phyloP scores from a whole-genome alignment of 164 flowering plant species.

The Annona cherimola region DNA sequence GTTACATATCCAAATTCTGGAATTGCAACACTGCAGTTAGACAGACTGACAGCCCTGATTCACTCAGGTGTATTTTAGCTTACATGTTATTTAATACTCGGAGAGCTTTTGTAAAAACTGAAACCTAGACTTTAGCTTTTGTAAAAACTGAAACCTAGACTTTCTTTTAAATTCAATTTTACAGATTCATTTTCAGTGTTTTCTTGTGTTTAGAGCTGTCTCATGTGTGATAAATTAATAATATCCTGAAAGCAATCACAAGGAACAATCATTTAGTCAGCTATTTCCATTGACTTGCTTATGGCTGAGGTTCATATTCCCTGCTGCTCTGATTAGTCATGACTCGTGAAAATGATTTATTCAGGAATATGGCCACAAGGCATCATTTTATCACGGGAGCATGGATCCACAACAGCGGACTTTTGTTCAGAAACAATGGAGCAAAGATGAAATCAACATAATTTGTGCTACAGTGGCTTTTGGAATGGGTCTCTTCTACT shows the following conservation, averaged over 20 bases:
- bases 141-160: too few species aligned
- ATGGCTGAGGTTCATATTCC: neutral
- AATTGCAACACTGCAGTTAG: too few species aligned
- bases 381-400: conserved; percentile 94
- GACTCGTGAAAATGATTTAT: neutral
- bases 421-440: conserved; percentile 88
- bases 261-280: neutral
- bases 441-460: conserved; percentile 91
- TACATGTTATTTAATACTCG: too few species aligned
- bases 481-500: conserved; percentile 78
- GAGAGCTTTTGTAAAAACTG: too few species aligned
- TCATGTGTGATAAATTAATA: neutral
- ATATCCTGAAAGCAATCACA: too few species aligned
- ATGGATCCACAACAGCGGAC: conserved; percentile 85
- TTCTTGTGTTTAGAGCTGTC: neutral
- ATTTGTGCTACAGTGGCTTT: conserved; percentile 99
- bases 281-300: too few species aligned
- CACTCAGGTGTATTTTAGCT: too few species aligned
- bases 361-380: conserved; percentile 92
- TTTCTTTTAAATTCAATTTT: neutral
- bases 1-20: neutral
- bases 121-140: too few species aligned
- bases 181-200: too few species aligned
- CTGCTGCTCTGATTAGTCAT: neutral
- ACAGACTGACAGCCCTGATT: too few species aligned